These are phyloP conservation scores for Pichia nanzhaoensis DNA, from an alignment of 805 yeast genomes.

Conservation along the genomic window DNA sequence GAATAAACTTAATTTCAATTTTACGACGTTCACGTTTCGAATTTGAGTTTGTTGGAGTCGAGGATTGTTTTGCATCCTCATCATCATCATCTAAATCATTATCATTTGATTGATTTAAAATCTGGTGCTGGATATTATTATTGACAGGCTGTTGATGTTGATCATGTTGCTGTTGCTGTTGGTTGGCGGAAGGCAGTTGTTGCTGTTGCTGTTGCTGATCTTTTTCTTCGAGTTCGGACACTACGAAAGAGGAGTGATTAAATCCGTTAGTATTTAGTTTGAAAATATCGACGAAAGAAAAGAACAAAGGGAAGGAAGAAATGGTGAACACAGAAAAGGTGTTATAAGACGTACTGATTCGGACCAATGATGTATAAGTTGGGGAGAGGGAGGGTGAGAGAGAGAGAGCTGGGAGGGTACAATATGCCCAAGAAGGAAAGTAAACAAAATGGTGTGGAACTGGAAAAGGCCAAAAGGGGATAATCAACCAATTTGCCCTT, in stretches of 20 bases:
- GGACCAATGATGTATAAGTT: too few species aligned
- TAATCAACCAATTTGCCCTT: constrained; percentile 25
- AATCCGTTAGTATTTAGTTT: background rate
- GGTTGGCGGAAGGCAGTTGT: constrained; percentile 1
- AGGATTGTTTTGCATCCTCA: constrained; percentile 42
- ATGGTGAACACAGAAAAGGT: too few species aligned
- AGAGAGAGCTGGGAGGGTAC: background rate
- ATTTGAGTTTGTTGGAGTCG: constrained; percentile 28
- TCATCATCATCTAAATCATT: constrained; percentile 28
- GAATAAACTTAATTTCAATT: constrained; percentile 94
- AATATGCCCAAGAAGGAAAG: background rate
- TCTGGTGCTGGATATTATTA: too few species aligned
- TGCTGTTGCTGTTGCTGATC: too few species aligned
- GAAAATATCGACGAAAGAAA: background rate
- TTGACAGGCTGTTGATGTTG: constrained; percentile 1
- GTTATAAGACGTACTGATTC: too few species aligned
- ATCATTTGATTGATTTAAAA: background rate
- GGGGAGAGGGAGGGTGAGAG: background rate
- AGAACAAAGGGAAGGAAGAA: background rate
- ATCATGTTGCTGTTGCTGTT: background rate
- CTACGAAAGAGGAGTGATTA: background rate
- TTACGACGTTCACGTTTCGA: constrained; percentile 64
- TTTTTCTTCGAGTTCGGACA: constrained; percentile 6
- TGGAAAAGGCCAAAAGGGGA: constrained; percentile 12
- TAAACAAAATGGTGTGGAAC: background rate